phyloP scores from a whole-genome alignment of 257 asterid species.

The Parsonsia alboflavescens region DNA sequence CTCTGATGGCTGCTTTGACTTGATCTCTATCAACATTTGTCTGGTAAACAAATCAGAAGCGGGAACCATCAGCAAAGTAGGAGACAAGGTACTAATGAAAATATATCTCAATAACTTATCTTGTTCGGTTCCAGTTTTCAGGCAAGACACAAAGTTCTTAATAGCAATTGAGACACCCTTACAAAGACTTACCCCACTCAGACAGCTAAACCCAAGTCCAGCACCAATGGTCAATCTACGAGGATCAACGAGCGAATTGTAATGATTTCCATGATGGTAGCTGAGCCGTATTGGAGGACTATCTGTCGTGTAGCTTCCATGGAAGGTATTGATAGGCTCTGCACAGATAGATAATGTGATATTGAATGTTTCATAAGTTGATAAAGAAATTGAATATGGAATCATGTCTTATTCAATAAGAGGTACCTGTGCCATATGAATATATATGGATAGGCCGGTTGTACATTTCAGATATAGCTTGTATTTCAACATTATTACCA shows the following conservation, averaged over 20 bases:
- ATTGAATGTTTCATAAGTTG: conserved; percentile 15
- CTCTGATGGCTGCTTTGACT: conserved; percentile 95
- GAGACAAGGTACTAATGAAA: not conserved
- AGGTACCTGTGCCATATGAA: conserved; percentile 86
- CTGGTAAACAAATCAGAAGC: conserved; percentile 36
- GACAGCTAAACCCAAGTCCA: conserved; percentile 89
- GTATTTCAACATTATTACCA: conserved; percentile 95
- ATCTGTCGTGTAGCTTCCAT: conserved; percentile 85
- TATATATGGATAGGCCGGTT: conserved; percentile 96
- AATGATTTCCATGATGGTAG: conserved; percentile 94
- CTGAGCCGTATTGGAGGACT: conserved; percentile 88
- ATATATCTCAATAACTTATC: not conserved
- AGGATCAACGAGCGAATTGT: conserved; percentile 96
- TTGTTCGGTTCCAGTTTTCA: not conserved
- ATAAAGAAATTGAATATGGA: conserved; percentile 7
- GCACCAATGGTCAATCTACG: conserved; percentile 76
- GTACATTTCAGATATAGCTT: conserved; percentile 92
- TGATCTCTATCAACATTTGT: conserved; percentile 67
- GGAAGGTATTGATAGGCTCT: conserved; percentile 96
- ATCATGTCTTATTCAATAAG: conserved; percentile 4
- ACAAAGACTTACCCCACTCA: conserved; percentile 68
- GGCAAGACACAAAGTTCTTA: not conserved
- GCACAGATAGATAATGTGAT: conserved; percentile 14
- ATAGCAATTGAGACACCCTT: not conserved
- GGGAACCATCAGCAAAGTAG: not conserved